A percentile compares a stretch with the other conserved stretches of the same genome.
phyloP scores from a whole-genome alignment of 129 eudicot genomes.

The Erigeron canadensis region DNA sequence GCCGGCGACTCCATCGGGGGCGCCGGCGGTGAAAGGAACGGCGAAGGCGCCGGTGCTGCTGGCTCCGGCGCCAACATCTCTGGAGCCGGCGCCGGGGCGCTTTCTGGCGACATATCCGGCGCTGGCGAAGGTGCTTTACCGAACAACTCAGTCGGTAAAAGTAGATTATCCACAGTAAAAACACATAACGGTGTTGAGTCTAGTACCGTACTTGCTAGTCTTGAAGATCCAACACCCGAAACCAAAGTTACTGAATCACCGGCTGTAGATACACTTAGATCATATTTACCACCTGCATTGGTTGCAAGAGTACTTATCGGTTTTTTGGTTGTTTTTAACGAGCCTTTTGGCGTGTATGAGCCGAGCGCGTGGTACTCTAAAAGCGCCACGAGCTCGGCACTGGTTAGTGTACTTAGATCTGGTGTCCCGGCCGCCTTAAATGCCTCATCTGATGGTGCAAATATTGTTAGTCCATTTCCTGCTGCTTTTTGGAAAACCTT shows the following conservation, averaged over 20 bases:
- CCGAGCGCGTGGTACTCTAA: constrained; percentile 75
- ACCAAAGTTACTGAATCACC: constrained; percentile 71
- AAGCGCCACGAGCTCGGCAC: constrained; percentile 66
- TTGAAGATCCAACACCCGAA: constrained; percentile 67
- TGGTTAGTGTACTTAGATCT: constrained; percentile 58
- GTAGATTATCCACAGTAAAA: constrained; percentile 75
- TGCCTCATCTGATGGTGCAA: constrained; percentile 87
- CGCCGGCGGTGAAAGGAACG: constrained; percentile 38
- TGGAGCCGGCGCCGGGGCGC: constrained; percentile 50
- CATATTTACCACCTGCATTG: constrained; percentile 71
- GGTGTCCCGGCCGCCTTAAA: constrained; percentile 64
- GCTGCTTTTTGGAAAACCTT: constrained; percentile 49
- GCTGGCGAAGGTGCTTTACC: constrained; percentile 62
- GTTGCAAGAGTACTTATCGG: constrained; percentile 63
- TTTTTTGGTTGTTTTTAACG: constrained; percentile 58
- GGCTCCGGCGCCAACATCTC: constrained; percentile 33
- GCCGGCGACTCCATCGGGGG: constrained; percentile 32
- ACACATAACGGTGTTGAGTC: constrained; percentile 79
- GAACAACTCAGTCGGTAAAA: constrained; percentile 58
- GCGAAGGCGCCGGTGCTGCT: constrained; percentile 34
- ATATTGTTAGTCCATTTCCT: constrained; percentile 66
- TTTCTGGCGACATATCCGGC: constrained; percentile 55
- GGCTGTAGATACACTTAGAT: constrained; percentile 46
- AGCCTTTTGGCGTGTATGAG: constrained; percentile 61
- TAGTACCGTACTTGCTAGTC: constrained; percentile 63